Evolutionary conservation across 2,329 filamentous ascomycete species (phyloP).

Genomic region (Alternaria sp.): DNA sequence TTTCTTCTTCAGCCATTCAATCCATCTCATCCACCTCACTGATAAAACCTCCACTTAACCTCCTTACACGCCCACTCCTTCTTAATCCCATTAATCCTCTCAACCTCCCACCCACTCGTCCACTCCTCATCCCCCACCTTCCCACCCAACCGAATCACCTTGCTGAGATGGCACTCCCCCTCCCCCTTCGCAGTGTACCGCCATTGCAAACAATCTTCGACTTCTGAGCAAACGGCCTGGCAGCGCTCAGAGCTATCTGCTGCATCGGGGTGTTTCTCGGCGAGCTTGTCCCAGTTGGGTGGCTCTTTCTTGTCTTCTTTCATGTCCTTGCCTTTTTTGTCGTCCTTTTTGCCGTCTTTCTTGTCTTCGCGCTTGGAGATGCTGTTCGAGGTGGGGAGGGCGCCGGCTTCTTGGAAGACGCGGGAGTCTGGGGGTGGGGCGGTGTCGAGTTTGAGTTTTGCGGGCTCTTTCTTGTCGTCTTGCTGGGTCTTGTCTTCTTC

Average conservation of each 20-base stretch:
- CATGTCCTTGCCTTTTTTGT: neutral
- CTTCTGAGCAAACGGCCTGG: slow-evolving; percentile 32
- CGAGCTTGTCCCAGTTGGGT: slow-evolving; percentile 24
- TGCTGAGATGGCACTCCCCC: slow-evolving; percentile 43
- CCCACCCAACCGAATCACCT: slow-evolving; percentile 37
- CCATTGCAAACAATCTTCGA: slow-evolving; percentile 48
- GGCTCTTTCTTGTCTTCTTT: slow-evolving; percentile 9
- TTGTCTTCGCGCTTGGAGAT: neutral
- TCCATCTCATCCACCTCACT: neutral
- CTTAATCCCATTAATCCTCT: slow-evolving; percentile 29
- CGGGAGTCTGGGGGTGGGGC: neutral
- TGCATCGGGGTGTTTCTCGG: slow-evolving; percentile 28
- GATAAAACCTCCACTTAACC: slow-evolving; percentile 40
- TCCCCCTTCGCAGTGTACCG: slow-evolving; percentile 32
- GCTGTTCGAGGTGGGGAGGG: neutral
- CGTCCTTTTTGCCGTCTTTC: neutral
- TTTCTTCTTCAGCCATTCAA: too few relatives aligned
- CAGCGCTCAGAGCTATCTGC: slow-evolving; percentile 33
- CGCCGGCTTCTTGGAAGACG: slow-evolving; percentile 2
- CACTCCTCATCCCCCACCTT: slow-evolving; percentile 28
- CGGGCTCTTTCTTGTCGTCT: neutral
- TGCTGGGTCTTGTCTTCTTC: neutral
- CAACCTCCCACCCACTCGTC: slow-evolving; percentile 48
- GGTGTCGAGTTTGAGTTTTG: neutral
- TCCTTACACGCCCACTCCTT: slow-evolving; percentile 39